These are phyloP conservation scores for Ceratocystis lukuohia DNA, from an alignment of 2,329 filamentous ascomycete genomes.

Conservation along the genomic window DNA sequence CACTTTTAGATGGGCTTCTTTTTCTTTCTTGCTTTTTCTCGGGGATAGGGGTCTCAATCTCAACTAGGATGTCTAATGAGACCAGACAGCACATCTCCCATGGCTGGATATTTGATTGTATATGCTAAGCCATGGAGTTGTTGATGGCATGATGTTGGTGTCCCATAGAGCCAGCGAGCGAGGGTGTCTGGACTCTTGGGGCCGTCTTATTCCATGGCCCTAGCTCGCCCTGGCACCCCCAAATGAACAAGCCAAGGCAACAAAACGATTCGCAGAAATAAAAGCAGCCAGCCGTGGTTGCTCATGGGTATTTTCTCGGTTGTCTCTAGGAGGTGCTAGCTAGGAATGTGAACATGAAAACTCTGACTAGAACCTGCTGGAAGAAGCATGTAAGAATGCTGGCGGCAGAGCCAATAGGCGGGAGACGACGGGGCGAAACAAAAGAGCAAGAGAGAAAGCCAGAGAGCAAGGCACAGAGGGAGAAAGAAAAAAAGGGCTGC, in stretches of 20 bases:
- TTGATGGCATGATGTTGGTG: background rate
- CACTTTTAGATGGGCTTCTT: background rate
- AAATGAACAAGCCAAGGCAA: no score
- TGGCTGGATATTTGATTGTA: background rate
- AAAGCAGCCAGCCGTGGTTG: background rate
- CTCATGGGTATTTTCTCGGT: background rate
- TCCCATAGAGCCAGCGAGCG: background rate
- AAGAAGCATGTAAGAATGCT: no score
- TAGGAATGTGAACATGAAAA: background rate
- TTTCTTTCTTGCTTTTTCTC: background rate
- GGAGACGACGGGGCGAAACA: no score
- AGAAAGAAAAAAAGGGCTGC: background rate
- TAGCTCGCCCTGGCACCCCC: no score
- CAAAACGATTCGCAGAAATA: no score
- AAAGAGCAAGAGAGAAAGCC: background rate
- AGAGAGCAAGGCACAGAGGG: background rate
- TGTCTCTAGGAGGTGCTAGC: background rate
- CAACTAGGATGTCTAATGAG: background rate
- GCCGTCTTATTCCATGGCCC: background rate
- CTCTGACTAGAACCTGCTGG: no score
- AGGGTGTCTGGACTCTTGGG: background rate
- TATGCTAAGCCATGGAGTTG: background rate
- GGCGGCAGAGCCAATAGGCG: no score
- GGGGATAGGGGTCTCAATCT: background rate
- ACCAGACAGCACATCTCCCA: background rate